These are phyloP conservation scores for Pseudomonodictys pantanalensis DNA, from an alignment of 495 filamentous ascomycete species.

Conservation along the genomic window DNA sequence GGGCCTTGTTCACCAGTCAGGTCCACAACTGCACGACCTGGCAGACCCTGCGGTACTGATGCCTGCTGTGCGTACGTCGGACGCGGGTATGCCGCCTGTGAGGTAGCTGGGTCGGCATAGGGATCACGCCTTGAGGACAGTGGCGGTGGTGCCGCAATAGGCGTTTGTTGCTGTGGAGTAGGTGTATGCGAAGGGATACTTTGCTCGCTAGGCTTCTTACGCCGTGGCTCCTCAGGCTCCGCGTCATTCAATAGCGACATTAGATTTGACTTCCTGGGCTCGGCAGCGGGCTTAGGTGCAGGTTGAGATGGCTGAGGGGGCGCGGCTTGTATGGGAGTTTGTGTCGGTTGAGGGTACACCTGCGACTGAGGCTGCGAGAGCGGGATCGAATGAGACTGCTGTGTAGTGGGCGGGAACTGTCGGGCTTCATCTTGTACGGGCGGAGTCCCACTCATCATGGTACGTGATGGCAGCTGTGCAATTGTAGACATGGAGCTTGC, in stretches of 20 bases:
- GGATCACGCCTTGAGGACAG: conserved; percentile 17
- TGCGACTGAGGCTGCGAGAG: conserved; percentile 8
- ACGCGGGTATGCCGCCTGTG: conserved; percentile 13
- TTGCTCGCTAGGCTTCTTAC: conserved; percentile 29
- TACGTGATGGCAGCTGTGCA: not conserved
- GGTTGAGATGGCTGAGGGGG: conserved; percentile 3
- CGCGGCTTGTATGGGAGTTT: conserved; percentile 5
- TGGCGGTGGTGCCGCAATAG: conserved; percentile 25
- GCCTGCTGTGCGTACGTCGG: conserved; percentile 14
- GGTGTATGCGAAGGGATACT: conserved; percentile 25
- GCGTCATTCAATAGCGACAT: conserved; percentile 29
- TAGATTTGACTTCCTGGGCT: conserved; percentile 32
- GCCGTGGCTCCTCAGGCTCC: conserved; percentile 32
- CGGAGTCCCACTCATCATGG: conserved; percentile 8
- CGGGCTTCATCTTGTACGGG: conserved; percentile 30
- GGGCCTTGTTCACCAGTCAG: conserved; percentile 21
- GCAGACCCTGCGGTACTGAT: not conserved
- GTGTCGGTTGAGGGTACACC: not conserved
- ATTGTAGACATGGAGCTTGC: not conserved
- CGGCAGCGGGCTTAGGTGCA: conserved; percentile 23
- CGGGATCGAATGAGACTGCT: conserved; percentile 1
- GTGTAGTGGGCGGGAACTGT: conserved; percentile 10
- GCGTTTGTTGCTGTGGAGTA: conserved; percentile 28
- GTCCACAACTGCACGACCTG: conserved; percentile 15
- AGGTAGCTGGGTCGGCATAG: conserved; percentile 9